Evolutionary conservation across 306 rosid species (phyloP), one percentile per base, ranked within the genome.

Genomic region (Vicia villosa): DNA sequence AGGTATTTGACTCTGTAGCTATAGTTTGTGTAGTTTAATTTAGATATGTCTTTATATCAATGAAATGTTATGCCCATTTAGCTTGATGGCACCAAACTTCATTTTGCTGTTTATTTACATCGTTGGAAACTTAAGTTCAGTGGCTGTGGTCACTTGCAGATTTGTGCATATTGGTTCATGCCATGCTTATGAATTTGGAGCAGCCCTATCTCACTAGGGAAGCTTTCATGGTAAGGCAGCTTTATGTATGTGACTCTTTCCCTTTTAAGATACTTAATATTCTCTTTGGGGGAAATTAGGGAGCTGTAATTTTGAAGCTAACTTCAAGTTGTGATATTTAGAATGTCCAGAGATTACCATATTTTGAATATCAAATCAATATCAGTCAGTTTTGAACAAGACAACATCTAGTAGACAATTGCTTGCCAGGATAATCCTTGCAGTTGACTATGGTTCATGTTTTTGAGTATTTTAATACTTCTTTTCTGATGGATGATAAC

Each of bases 141-240:
- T 62, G 72, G 67, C 21, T 40, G 60, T 76, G 70, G 32, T 63
- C 32, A 54, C 61, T 51, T 19, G 72, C 76, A 69, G 81, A 63
- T 69, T 68, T 50, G 49, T 52, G 51, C 70, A 47, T 49, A 50
- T 45, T 45, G 55, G 47, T 63, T 61, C 30, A 28, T 41, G 52
- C 52, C 32, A 11, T 40, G 47, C 15, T 52, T 50, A 50, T 52
- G 40, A 52, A 30, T 28, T 66, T 63, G 72, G 61, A 42, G 47
- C 34, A 32, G 38, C 38, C 54, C 50, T 45, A 15, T 43, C 8
- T 22, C 38, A 65, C 6, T 16, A 1, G 61, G 28, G 36, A 60
- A 58, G 66, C 75, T 63, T 60, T 60, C 56, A 59, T 61, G 73
- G 61, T 43, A 66, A 63, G 42, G 50, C 13, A 20, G 75, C 52